These are phyloP conservation scores for Pterocarpus santalinus DNA, from an alignment of 306 rosid species.

Conservation along the genomic window DNA sequence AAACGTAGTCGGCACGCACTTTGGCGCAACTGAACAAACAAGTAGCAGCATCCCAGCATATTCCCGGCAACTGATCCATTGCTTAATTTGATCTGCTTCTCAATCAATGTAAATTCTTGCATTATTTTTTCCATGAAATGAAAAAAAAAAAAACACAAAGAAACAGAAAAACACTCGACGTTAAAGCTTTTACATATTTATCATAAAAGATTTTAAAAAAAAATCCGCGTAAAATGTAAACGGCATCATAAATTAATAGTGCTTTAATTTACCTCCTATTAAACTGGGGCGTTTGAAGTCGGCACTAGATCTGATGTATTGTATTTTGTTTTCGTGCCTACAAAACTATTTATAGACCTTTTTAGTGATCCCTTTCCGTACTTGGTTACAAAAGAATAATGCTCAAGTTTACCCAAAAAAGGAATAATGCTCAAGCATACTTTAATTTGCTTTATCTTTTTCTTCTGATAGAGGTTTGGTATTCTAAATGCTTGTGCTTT, in stretches of 20 bases:
- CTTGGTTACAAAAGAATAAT: not conserved
- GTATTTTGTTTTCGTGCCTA: not conserved
- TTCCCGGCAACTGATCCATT: conserved; percentile 44
- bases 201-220: not conserved
- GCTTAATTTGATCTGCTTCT: not conserved
- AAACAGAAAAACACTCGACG: not conserved
- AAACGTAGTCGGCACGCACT: not conserved
- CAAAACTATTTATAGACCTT: not conserved
- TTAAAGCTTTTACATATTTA: not conserved
- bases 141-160: not conserved
- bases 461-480: not conserved
- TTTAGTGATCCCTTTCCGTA: not conserved
- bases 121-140: not conserved
- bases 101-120: not conserved
- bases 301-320: no score
- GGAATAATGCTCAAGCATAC: not conserved
- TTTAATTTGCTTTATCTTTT: not conserved
- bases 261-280: not conserved
- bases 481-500: not conserved
- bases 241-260: not conserved
- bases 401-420: no score
- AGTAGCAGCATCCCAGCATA: not conserved
- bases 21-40: conserved; percentile 8
- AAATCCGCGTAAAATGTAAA: not conserved
- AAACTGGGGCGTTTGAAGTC: not conserved